These are phyloP conservation scores for Xerophyta viscosa DNA, from an alignment of 106 monocot species.

Conservation along the genomic window DNA sequence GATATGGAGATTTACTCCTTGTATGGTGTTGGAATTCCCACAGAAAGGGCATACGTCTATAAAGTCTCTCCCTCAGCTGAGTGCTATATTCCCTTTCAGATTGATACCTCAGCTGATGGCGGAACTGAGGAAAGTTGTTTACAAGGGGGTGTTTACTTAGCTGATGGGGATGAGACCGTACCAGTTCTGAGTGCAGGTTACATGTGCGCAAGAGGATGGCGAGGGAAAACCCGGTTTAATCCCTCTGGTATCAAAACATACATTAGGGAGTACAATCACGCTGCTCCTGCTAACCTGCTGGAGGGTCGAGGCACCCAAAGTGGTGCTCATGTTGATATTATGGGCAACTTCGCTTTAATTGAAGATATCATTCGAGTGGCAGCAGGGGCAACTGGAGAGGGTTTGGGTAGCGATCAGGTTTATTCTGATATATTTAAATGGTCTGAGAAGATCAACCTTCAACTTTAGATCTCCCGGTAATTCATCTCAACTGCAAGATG, in stretches of 20 bases:
- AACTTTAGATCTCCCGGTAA: slow-evolving; percentile 36
- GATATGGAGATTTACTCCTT: slow-evolving; percentile 96
- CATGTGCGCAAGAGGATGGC: slow-evolving; percentile 97
- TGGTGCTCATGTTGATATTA: slow-evolving; percentile 96
- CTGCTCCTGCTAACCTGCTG: slow-evolving; percentile 76
- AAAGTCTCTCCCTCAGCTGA: slow-evolving; percentile 64
- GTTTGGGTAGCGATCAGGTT: slow-evolving; percentile 80
- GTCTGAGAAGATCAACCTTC: slow-evolving; percentile 83
- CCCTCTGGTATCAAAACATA: slow-evolving; percentile 80
- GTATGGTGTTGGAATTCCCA: slow-evolving; percentile 95
- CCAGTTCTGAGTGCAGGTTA: slow-evolving; percentile 88
- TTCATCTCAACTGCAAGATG: neutral
- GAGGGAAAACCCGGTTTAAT: slow-evolving; percentile 89
- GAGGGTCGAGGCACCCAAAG: slow-evolving; percentile 97
- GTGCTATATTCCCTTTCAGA: slow-evolving; percentile 93
- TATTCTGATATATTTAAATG: slow-evolving; percentile 95
- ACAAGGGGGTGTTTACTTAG: slow-evolving; percentile 64
- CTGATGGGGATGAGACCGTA: slow-evolving; percentile 94
- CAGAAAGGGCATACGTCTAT: slow-evolving; percentile 95
- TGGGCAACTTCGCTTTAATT: slow-evolving; percentile 96
- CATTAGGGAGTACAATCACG: slow-evolving; percentile 80
- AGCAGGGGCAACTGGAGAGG: slow-evolving; percentile 87
- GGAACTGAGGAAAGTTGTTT: slow-evolving; percentile 52
- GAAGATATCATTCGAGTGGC: slow-evolving; percentile 95
- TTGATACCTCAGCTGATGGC: slow-evolving; percentile 72